Percentiles rank a stretch among this genome's conserved stretches.
phyloP scores from a whole-genome alignment of 2,329 filamentous ascomycete species.

The Colletotrichum brevisporum region DNA sequence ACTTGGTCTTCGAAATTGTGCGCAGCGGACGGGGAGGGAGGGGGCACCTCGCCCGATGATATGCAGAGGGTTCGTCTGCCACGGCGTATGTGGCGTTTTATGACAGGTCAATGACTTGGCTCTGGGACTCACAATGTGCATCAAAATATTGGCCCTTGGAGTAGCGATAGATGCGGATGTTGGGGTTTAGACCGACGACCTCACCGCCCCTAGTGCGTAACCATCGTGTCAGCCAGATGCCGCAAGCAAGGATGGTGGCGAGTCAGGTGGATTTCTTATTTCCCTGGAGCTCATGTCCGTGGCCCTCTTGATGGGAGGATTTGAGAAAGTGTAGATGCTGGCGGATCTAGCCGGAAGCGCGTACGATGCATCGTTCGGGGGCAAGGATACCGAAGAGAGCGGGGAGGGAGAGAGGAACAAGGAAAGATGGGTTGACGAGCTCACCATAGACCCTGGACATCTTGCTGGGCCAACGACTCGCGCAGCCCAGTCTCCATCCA shows the following conservation, averaged over 20 bases:
- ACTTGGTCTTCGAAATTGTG: not conserved
- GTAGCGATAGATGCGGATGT: constrained; percentile 92
- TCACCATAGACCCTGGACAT: constrained; percentile 60
- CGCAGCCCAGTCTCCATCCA: constrained; percentile 85
- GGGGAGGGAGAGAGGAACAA: not conserved
- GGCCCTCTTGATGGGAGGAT: constrained; percentile 10
- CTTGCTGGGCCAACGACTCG: constrained; percentile 66
- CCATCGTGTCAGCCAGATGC: constrained; percentile 17
- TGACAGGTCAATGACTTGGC: constrained; percentile 33
- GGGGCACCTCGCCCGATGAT: constrained; percentile 8
- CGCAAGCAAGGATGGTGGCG: not conserved
- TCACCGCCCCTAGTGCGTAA: constrained; percentile 78
- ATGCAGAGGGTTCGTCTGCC: constrained; percentile 9
- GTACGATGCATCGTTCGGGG: constrained; percentile 14
- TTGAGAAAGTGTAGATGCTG: constrained; percentile 6
- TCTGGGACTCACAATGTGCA: constrained; percentile 79
- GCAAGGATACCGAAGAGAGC: constrained; percentile 13
- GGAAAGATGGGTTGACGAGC: constrained; percentile 42
- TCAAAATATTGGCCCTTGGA: constrained; percentile 90
- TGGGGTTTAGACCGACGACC: constrained; percentile 86
- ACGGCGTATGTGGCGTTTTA: constrained; percentile 26
- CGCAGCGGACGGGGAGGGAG: not conserved
- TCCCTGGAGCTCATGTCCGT: constrained; percentile 20
- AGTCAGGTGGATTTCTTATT: constrained; percentile 22
- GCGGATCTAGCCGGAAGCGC: constrained; percentile 36